A percentile compares a stretch with the other conserved stretches of the same genome.
phyloP scores from a whole-genome alignment of 2,329 filamentous ascomycete genomes.

The Ophiostoma perfectum region DNA sequence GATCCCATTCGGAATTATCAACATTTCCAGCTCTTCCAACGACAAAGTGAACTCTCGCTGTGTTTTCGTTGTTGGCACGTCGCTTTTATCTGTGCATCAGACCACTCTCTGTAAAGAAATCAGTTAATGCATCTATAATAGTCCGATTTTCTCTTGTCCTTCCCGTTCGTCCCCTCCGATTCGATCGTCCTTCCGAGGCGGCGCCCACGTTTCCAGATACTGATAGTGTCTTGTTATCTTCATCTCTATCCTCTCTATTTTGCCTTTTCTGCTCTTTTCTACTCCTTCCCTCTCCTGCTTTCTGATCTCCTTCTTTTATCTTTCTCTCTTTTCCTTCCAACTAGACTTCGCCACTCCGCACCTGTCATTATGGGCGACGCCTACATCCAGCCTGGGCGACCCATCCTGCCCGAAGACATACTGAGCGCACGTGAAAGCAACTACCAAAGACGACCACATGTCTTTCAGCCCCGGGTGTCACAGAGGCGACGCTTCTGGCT shows the following conservation, averaged over 20 bases:
- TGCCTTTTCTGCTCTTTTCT: neutral
- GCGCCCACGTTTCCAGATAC: neutral
- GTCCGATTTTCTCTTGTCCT: neutral
- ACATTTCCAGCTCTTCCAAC: neutral
- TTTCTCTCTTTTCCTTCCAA: neutral
- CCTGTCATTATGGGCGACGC: neutral
- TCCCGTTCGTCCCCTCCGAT: neutral
- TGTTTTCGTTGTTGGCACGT: neutral
- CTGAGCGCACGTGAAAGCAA: constrained; percentile 4
- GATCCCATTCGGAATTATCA: constrained; percentile 3
- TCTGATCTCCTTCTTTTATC: neutral
- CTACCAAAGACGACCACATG: neutral
- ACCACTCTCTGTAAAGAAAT: neutral
- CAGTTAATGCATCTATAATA: no score
- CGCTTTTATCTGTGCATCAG: neutral
- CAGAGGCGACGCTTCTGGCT: constrained; percentile 37
- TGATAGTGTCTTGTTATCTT: neutral
- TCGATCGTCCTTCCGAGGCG: neutral
- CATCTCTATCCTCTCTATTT: neutral
- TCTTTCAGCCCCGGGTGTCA: neutral
- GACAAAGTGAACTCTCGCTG: neutral
- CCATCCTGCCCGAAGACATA: neutral
- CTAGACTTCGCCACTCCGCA: neutral
- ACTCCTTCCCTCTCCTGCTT: no score
- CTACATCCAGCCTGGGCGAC: neutral